Conservation (phyloP, 192 early-diverging fungal genomes). For the Chytriomyces confervae region DNA sequence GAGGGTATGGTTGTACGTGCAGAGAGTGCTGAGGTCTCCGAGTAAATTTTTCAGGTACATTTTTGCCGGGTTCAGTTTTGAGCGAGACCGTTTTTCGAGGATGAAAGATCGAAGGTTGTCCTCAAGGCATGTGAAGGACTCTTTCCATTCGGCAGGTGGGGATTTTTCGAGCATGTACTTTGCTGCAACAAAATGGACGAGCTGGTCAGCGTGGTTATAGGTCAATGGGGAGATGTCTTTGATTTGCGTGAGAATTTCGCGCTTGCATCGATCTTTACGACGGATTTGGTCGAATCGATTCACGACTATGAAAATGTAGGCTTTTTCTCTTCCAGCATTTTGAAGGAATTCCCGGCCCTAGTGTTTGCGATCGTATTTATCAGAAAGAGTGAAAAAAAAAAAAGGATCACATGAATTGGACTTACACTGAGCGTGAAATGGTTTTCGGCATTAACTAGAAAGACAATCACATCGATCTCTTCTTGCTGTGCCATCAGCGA, state of each 20-base stretch:
- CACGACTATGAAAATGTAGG: constrained; percentile 97
- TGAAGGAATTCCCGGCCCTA: constrained; percentile 95
- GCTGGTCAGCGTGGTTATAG: constrained; percentile 83
- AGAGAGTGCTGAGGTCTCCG: constrained; percentile 75
- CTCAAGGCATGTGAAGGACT: constrained; percentile 85
- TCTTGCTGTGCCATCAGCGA: constrained; percentile 96
- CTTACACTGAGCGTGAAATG: constrained; percentile 96
- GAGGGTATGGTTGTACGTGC: constrained; percentile 70
- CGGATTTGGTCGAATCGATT: constrained; percentile 96
- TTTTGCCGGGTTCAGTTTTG: constrained; percentile 93
- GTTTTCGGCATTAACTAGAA: constrained; percentile 99
- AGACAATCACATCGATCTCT: constrained; percentile 98
- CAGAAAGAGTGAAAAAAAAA: not conserved
- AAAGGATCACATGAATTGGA: constrained; percentile 13
- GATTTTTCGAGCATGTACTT: constrained; percentile 42
- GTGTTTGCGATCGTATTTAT: not conserved
- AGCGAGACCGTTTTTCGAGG: constrained; percentile 91
- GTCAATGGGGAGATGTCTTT: constrained; percentile 91
- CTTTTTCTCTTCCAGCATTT: constrained; percentile 98
- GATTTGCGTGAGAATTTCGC: constrained; percentile 96
- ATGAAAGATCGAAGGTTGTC: constrained; percentile 87
- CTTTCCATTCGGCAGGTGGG: constrained; percentile 16
- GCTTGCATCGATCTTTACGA: constrained; percentile 91
- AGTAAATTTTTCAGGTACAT: constrained; percentile 88
- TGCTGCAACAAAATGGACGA: constrained; percentile 97